These are phyloP conservation scores for Elongisporangium senticosum DNA, from an alignment of 352 stramenopile species.

Conservation along the genomic window DNA sequence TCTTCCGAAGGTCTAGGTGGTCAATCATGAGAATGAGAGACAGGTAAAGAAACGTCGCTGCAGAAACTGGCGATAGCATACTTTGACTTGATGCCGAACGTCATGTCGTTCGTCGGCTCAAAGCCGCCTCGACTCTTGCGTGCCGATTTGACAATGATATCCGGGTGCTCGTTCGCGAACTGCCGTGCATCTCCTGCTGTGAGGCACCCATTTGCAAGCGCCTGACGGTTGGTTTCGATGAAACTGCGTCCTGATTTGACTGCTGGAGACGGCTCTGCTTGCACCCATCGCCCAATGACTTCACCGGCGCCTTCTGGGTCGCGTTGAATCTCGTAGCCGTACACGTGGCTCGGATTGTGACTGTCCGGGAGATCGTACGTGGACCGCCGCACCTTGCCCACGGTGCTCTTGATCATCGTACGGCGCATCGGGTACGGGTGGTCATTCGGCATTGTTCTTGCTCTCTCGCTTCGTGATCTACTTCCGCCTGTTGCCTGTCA, in stretches of 20 bases:
- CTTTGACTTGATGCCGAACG: constrained; percentile 79
- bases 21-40: neutral
- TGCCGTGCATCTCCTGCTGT: constrained; percentile 46
- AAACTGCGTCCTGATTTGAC: constrained; percentile 63
- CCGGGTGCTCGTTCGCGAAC: constrained; percentile 66
- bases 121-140: constrained; percentile 52
- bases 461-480: constrained; percentile 17
- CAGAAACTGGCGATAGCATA: constrained; percentile 8
- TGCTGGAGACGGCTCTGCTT: constrained; percentile 55
- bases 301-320: constrained; percentile 68
- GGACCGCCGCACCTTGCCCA: constrained; percentile 50
- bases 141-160: constrained; percentile 60
- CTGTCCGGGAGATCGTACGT: constrained; percentile 68
- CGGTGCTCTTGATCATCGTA: constrained; percentile 79
- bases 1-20: constrained; percentile 58
- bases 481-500: neutral
- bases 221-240: constrained; percentile 75
- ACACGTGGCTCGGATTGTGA: constrained; percentile 56
- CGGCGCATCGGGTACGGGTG: constrained; percentile 47
- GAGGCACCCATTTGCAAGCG: constrained; percentile 50
- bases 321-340: constrained; percentile 60
- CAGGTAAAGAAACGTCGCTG: neutral
- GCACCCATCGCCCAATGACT: constrained; percentile 70
- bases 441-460: constrained; percentile 19
- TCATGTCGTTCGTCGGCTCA: constrained; percentile 46